These are phyloP conservation scores for Coprinellus micaceus DNA, from an alignment of 768 basidiomycete genomes.

Conservation along the genomic window DNA sequence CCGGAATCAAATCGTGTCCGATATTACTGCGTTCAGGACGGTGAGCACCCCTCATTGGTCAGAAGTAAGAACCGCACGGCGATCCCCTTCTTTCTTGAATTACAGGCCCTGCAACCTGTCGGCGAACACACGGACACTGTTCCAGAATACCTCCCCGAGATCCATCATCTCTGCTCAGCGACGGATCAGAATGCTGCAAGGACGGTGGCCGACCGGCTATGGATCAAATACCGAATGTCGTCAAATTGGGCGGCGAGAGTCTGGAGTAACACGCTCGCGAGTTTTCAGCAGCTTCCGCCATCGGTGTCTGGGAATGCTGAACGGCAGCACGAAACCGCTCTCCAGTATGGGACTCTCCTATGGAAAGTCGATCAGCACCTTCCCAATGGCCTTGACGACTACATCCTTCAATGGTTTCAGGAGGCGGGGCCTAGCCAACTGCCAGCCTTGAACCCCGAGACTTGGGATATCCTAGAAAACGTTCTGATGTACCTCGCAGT, in stretches of 20 bases:
- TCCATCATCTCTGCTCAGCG: constrained; percentile 61
- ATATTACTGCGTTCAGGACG: constrained; percentile 58
- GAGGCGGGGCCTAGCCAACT: constrained; percentile 67
- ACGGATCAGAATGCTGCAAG: constrained; percentile 58
- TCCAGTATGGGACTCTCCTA: constrained; percentile 69
- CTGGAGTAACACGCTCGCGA: constrained; percentile 79
- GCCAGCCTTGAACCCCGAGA: constrained; percentile 50
- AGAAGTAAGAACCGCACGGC: not conserved
- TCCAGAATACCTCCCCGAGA: constrained; percentile 56
- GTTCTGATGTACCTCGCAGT: constrained; percentile 63
- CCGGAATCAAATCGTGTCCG: constrained; percentile 57
- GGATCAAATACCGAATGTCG: constrained; percentile 78
- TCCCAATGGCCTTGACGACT: constrained; percentile 66
- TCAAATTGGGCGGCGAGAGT: constrained; percentile 77
- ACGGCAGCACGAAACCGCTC: constrained; percentile 49
- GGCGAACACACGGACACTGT: constrained; percentile 37
- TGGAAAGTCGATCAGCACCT: constrained; percentile 74
- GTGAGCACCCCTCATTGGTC: constrained; percentile 34
- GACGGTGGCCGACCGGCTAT: constrained; percentile 69
- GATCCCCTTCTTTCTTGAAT: no score
- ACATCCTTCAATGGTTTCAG: constrained; percentile 68
- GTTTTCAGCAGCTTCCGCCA: constrained; percentile 62
- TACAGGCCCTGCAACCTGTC: constrained; percentile 50
- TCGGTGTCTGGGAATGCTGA: constrained; percentile 47
- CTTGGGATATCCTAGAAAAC: constrained; percentile 63